Percentiles rank a stretch among this genome's conserved stretches.
Conservation (phyloP, 192 early-diverging fungal genomes). For the Coemansia sp. region DNA sequence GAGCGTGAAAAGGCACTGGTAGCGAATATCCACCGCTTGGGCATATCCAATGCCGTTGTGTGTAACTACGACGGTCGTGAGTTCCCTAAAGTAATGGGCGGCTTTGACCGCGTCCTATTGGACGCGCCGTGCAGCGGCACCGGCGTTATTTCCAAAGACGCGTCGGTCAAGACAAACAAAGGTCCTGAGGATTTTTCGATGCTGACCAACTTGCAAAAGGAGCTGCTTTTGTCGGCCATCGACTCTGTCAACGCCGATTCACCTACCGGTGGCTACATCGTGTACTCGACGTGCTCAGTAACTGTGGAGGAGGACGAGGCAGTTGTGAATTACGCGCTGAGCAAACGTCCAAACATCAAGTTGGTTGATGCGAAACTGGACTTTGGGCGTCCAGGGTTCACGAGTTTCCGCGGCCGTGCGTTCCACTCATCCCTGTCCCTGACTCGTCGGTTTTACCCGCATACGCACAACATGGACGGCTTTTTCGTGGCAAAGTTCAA, state of each 20-base stretch:
- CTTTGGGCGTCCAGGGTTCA: constrained; percentile 93
- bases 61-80: constrained; percentile 97
- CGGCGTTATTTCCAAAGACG: constrained; percentile 98
- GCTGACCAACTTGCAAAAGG: constrained; percentile 91
- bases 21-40: constrained; percentile 88
- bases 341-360: constrained; percentile 91
- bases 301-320: constrained; percentile 98
- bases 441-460: constrained; percentile 92
- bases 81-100: constrained; percentile 95
- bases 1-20: constrained; percentile 88
- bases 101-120: constrained; percentile 94
- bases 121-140: constrained; percentile 99
- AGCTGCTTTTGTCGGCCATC: constrained; percentile 94
- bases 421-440: constrained; percentile 83
- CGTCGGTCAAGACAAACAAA: constrained; percentile 94
- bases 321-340: constrained; percentile 92
- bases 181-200: constrained; percentile 87
- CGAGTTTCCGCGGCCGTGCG: constrained; percentile 77
- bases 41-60: constrained; percentile 82
- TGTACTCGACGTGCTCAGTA: constrained; percentile 99
- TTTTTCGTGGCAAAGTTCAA: constrained; percentile 99
- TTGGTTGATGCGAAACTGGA: constrained; percentile 86
- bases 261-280: constrained; percentile 91
- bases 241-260: constrained; percentile 93
- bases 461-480: constrained; percentile 99